Evolutionary conservation across 116 monocot species (phyloP), one percentile per base, ranked within the genome.

Genomic region (Thalassia testudinum): DNA sequence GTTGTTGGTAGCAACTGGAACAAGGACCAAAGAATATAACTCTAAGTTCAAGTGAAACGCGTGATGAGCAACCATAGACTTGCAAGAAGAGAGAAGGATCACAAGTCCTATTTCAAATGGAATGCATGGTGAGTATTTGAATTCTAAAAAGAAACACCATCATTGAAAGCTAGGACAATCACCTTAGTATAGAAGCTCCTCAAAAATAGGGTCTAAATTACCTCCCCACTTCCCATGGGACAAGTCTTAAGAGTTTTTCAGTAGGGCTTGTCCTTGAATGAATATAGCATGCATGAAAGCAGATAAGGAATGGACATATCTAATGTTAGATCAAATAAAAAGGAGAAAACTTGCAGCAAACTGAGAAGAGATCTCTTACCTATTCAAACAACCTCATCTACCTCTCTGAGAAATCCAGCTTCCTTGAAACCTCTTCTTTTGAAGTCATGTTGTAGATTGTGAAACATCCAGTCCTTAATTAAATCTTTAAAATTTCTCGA

Each of bases 361-460:
- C n/a, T n/a, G 19, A 45, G 15, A 20, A 4, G 15, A 45, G 3
- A 16, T 20, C 4, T 45, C 2, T 45, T 45, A 87, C 93, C 93
- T 60, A 89, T 74, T 50, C 37, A 56, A 49, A 95, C 81, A 66
- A 88, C 79, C 45, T 78, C 78, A 43, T 76, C 54, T 22, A 88
- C 95, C 66, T 95, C 95, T 51, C 63, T 88, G 11, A 95, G 56
- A 73, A 95, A 95, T 13, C 84, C 88, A 49, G 66, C 67, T 75
- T 95, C 95, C 61, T 95, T 95, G 60, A 79, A 95, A 14, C 88
- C 85, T 72, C 95, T 88, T 72, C 84, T 95, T 68, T 95, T 85
- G 60, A 95, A 57, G 57, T 89, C 88, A 70, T 75, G 78, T 81
- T 82, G 65, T 58, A 71, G 37, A 34, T 34, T 5, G 10, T 34